Evolutionary conservation across 192 early-diverging fungal genomes (phyloP).

Genomic region (Gaertneriomyces sp.): DNA sequence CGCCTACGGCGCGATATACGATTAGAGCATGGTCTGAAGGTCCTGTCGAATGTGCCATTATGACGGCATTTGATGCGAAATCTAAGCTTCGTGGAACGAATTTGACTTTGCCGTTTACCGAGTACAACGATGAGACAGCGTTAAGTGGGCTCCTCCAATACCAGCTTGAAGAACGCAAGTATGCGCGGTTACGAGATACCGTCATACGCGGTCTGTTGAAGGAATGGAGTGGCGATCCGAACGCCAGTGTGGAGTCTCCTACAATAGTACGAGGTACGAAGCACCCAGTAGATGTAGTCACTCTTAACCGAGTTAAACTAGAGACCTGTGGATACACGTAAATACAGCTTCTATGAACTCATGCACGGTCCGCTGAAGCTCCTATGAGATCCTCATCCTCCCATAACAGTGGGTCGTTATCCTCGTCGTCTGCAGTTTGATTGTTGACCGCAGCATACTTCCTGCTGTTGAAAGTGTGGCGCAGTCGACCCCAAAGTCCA

Average conservation of each 20-base stretch:
- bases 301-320: no score
- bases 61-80: constrained; percentile 25
- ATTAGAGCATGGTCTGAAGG: not conserved
- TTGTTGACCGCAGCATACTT: not conserved
- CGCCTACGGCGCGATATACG: constrained; percentile 9
- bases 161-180: constrained; percentile 12
- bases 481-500: not conserved
- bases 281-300: no score
- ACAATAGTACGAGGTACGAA: not conserved
- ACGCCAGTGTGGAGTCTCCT: constrained; percentile 3
- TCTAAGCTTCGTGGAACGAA: constrained; percentile 18
- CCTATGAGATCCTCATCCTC: constrained; percentile 11
- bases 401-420: constrained; percentile 18
- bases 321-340: no score
- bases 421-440: constrained; percentile 5
- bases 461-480: not conserved
- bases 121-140: constrained; percentile 9
- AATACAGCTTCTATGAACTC: not conserved
- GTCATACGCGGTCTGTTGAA: constrained; percentile 21
- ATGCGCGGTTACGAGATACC: constrained; percentile 10
- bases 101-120: not conserved
- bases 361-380: no score
- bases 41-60: constrained; percentile 20
- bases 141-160: constrained; percentile 5
- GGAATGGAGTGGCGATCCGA: constrained; percentile 32